These are phyloP conservation scores for Phylloporus sp. DNA, from an alignment of 768 basidiomycete genomes.

Conservation along the genomic window DNA sequence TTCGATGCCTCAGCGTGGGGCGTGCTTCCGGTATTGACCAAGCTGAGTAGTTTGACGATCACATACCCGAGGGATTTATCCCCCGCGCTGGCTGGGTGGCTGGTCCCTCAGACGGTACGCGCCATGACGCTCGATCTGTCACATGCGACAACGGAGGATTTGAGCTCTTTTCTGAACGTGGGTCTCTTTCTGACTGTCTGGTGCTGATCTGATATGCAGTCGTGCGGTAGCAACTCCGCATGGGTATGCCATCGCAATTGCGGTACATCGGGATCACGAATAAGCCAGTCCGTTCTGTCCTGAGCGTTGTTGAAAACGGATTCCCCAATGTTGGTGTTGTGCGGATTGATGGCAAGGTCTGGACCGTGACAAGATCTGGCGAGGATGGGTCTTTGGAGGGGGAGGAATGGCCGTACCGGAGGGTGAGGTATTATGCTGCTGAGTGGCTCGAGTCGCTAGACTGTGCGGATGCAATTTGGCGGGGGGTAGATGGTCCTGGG, in stretches of 20 bases:
- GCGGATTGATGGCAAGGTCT: constrained; percentile 51
- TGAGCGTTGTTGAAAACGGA: constrained; percentile 50
- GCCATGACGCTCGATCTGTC: constrained; percentile 44
- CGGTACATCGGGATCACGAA: constrained; percentile 57
- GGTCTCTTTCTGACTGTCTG: background rate
- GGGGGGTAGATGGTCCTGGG: constrained; percentile 24
- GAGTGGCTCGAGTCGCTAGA: constrained; percentile 68
- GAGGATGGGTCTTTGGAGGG: constrained; percentile 38
- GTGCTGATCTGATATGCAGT: background rate
- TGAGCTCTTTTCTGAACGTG: constrained; percentile 41
- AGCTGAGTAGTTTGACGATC: constrained; percentile 53
- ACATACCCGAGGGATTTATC: constrained; percentile 63
- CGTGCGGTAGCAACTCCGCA: constrained; percentile 50
- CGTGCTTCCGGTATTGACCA: constrained; percentile 54
- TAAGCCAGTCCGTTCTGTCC: constrained; percentile 37
- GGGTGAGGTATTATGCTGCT: constrained; percentile 47
- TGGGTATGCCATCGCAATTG: constrained; percentile 51
- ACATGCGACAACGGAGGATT: constrained; percentile 37
- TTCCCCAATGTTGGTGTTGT: constrained; percentile 61
- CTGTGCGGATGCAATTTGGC: constrained; percentile 52
- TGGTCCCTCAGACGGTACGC: constrained; percentile 53
- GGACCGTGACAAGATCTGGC: constrained; percentile 39
- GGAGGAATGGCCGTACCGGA: constrained; percentile 54
- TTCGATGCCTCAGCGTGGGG: constrained; percentile 73
- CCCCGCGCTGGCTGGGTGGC: constrained; percentile 61